Evolutionary conservation across 2,329 filamentous ascomycete species (phyloP).

Genomic region (Colletotrichum cuscutae): DNA sequence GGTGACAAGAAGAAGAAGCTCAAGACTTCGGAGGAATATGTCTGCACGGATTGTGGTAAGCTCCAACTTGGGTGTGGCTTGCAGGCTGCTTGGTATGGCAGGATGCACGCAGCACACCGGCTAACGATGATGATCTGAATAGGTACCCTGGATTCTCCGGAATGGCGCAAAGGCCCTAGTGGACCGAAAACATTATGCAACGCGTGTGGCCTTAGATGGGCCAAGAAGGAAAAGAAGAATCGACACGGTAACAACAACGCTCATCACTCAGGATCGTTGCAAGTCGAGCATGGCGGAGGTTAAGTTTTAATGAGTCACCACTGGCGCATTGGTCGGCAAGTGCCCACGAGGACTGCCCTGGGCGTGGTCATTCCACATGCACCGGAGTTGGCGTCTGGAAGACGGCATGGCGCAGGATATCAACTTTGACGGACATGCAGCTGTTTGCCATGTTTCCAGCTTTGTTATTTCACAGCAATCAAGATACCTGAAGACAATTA

Average conservation of each 20-base stretch:
- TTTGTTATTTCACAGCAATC: slow-evolving; percentile 22
- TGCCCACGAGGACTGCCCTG: not conserved
- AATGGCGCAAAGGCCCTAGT: slow-evolving; percentile 93
- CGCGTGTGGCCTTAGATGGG: slow-evolving; percentile 84
- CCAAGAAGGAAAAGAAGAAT: slow-evolving; percentile 84
- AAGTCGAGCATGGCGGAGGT: slow-evolving; percentile 27
- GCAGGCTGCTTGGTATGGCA: not conserved
- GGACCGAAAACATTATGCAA: slow-evolving; percentile 97
- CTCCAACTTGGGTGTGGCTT: slow-evolving; percentile 35
- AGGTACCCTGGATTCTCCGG: slow-evolving; percentile 89
- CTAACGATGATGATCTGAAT: slow-evolving; percentile 11
- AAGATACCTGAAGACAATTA: slow-evolving; percentile 32
- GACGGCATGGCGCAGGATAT: slow-evolving; percentile 20
- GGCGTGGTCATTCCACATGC: not conserved
- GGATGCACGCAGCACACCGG: not conserved
- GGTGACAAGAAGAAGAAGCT: slow-evolving; percentile 89
- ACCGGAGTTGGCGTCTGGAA: slow-evolving; percentile 24
- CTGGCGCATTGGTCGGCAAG: slow-evolving; percentile 12
- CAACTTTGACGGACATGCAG: slow-evolving; percentile 24
- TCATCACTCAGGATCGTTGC: slow-evolving; percentile 18
- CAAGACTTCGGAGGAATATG: slow-evolving; percentile 87
- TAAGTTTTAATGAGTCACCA: slow-evolving; percentile 11
- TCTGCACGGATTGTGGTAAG: slow-evolving; percentile 91
- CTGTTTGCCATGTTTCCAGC: slow-evolving; percentile 23
- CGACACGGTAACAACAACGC: slow-evolving; percentile 37